Conservation (phyloP, 257 asterid genomes). For the Solanum chaucha region DNA sequence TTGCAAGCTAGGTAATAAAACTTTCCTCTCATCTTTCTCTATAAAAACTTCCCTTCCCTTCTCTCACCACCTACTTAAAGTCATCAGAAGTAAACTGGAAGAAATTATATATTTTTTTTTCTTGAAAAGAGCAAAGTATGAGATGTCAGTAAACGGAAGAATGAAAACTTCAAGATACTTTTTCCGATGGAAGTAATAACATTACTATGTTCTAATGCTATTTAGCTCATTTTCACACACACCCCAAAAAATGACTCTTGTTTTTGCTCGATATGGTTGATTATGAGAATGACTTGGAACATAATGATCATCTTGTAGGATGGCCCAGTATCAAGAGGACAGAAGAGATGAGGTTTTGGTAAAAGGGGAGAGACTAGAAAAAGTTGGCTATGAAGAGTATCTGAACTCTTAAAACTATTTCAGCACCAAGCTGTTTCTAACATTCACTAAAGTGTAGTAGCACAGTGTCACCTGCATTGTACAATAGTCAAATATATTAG, state of each 20-base stretch:
- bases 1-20: conserved; percentile 60
- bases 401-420: conserved; percentile 24
- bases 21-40: background rate
- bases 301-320: conserved; percentile 22
- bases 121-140: background rate
- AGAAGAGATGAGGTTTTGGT: conserved; percentile 71
- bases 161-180: background rate
- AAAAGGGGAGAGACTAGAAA: conserved; percentile 62
- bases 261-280: background rate
- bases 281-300: background rate
- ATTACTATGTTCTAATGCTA: background rate
- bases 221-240: background rate
- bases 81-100: background rate
- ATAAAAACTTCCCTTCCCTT: background rate
- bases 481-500: background rate
- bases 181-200: background rate
- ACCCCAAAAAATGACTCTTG: background rate
- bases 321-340: conserved; percentile 85
- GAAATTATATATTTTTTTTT: background rate
- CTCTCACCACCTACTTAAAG: background rate
- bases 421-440: background rate
- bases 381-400: conserved; percentile 78
- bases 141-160: background rate
- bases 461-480: background rate
- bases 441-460: background rate